phyloP scores from a whole-genome alignment of 768 basidiomycete genomes.

The Brasilioporus rufonigricans region DNA sequence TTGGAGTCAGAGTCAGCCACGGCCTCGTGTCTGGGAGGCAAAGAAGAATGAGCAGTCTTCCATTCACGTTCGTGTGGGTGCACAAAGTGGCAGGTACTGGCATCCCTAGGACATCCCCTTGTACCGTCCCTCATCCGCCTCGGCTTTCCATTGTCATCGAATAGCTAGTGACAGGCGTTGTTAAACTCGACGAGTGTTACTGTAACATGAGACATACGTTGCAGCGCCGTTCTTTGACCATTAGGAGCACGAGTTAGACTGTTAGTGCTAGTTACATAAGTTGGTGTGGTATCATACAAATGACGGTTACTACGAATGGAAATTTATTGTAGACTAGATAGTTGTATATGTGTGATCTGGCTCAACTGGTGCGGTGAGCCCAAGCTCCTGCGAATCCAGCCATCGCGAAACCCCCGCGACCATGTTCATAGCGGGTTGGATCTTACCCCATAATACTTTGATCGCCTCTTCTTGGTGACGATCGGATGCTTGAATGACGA shows the following conservation, averaged over 20 bases:
- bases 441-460: slow-evolving; percentile 24
- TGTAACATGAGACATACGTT: slow-evolving; percentile 24
- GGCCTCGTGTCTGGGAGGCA: slow-evolving; percentile 19
- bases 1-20: slow-evolving; percentile 23
- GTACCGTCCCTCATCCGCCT: slow-evolving; percentile 20
- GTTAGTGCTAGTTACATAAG: background rate
- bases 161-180: slow-evolving; percentile 19
- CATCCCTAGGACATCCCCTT: slow-evolving; percentile 22
- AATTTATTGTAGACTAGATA: slow-evolving; percentile 1
- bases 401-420: slow-evolving; percentile 29
- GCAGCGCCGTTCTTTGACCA: slow-evolving; percentile 27
- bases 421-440: slow-evolving; percentile 32
- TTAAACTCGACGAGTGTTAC: slow-evolving; percentile 3
- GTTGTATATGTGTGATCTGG: background rate
- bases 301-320: slow-evolving; percentile 13
- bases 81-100: slow-evolving; percentile 26
- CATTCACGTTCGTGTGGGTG: slow-evolving; percentile 35
- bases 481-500: slow-evolving; percentile 12
- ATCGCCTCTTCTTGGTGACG: slow-evolving; percentile 23
- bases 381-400: slow-evolving; percentile 30
- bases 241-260: background rate
- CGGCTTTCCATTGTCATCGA: slow-evolving; percentile 27
- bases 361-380: slow-evolving; percentile 17
- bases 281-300: slow-evolving; percentile 18
- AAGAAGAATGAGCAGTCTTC: slow-evolving; percentile 27